phyloP scores from a whole-genome alignment of 1,284 basidiomycete species.

The Pulveroboletus sp. region DNA sequence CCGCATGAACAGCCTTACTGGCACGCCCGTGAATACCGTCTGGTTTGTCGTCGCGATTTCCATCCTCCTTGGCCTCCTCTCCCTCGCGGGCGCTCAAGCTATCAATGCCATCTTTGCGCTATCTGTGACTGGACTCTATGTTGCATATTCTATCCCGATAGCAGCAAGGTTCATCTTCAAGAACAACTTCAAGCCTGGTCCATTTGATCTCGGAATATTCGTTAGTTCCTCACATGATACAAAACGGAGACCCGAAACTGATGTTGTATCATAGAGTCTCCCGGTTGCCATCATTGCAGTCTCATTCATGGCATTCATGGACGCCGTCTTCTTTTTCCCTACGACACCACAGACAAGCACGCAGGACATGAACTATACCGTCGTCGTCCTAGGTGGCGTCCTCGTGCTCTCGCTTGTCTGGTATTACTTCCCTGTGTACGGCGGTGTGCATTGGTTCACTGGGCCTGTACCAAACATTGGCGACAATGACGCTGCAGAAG shows the following conservation, averaged over 20 bases:
- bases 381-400: conserved; percentile 60
- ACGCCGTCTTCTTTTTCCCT: conserved; percentile 66
- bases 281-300: conserved; percentile 55
- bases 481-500: neutral
- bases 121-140: conserved; percentile 57
- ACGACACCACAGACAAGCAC: conserved; percentile 46
- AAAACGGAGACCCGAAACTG: neutral
- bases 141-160: conserved; percentile 65
- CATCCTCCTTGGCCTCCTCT: conserved; percentile 55
- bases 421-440: conserved; percentile 69
- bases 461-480: conserved; percentile 52
- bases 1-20: conserved; percentile 61
- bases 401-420: conserved; percentile 56
- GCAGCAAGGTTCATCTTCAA: conserved; percentile 49
- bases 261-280: conserved; percentile 43
- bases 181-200: conserved; percentile 63
- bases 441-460: conserved; percentile 68
- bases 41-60: conserved; percentile 54
- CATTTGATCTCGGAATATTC: conserved; percentile 61
- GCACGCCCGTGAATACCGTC: conserved; percentile 69
- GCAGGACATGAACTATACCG: conserved; percentile 66
- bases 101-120: conserved; percentile 69
- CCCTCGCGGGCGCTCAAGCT: conserved; percentile 64
- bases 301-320: conserved; percentile 62
- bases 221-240: conserved; percentile 42